Evolutionary conservation across 352 stramenopile species (phyloP), one percentile per base, ranked within the genome.

Genomic region (Phytophthora constricta): DNA sequence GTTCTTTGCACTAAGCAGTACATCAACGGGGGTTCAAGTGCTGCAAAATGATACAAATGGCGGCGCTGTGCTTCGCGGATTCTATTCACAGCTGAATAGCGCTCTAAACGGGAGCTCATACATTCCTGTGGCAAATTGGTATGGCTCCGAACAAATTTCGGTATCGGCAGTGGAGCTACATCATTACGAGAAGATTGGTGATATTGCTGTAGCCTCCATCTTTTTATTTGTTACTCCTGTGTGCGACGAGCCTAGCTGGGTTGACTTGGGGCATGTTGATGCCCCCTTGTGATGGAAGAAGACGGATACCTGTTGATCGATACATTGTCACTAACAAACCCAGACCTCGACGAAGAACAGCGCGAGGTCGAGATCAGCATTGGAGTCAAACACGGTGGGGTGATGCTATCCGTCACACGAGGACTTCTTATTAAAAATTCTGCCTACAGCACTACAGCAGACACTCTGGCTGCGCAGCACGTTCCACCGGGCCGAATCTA

Each of bases 201-300:
- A 66, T 33, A 25, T 14, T 43, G 52, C 53, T 8, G 56, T 51
- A 1, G 46, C 53, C 3, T 57, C 55, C 5, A 46, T 90, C 16
- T 77, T 71, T 14, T 43, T 91, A 11, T 80, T 75, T 48, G 71
- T 91, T 25, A 13, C 62, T 1, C 74, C 80, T n/a, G 68, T 84
- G n/a, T 93, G 83, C 28, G 81, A 93, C 52, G 61, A 76, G 5
- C 78, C 83, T 1, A 46, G 42, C 9, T 93, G 83, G 83, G 26
- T 14, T 28, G 28, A 13, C 13, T 17, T 19, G 49, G 5, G 27
- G 13, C 8, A 4, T 20, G 33, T 11, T n/a, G 31, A 33, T 19
- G 50, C 47, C 56, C 68, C 5, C 37, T 87, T 34, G 59, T 60
- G 20, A 61, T 86, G 14, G 43, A 70, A 16, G 85, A 91, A 76